A percentile compares a stretch with the other conserved stretches of the same genome.
Conservation (phyloP, 495 filamentous ascomycete species). For the Aspergillus avenaceus region DNA sequence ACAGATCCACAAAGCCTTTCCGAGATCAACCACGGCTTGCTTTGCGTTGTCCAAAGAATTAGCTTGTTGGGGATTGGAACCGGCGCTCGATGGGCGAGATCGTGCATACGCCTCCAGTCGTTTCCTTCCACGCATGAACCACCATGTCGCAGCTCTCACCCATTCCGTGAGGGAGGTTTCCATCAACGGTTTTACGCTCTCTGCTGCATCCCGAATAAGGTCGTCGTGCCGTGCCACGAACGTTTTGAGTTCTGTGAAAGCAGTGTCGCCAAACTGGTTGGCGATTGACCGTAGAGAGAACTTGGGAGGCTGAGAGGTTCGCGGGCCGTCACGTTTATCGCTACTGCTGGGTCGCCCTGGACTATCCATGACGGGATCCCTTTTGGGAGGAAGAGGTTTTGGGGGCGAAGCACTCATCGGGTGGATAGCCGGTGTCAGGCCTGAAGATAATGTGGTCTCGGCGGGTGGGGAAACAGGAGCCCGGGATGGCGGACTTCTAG, state of each 20-base stretch:
- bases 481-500: constrained; percentile 11
- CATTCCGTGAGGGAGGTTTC: constrained; percentile 59
- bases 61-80: constrained; percentile 12
- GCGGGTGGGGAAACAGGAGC: background rate
- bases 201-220: constrained; percentile 66
- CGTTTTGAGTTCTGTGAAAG: constrained; percentile 61
- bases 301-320: constrained; percentile 34
- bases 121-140: constrained; percentile 77
- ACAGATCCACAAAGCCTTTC: constrained; percentile 78
- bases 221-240: constrained; percentile 64
- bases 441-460: constrained; percentile 14
- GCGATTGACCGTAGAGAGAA: constrained; percentile 37
- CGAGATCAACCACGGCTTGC: constrained; percentile 74
- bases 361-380: constrained; percentile 3
- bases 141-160: constrained; percentile 72
- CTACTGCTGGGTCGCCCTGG: constrained; percentile 16
- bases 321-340: constrained; percentile 18
- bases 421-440: constrained; percentile 17
- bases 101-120: constrained; percentile 68
- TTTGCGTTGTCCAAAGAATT: constrained; percentile 27
- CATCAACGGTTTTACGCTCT: constrained; percentile 60
- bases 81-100: constrained; percentile 48
- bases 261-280: constrained; percentile 53
- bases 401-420: constrained; percentile 12
- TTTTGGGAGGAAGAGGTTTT: constrained; percentile 8